Conservation (phyloP, 176 grass and related monocot species). For the Ensete ventricosum region DNA sequence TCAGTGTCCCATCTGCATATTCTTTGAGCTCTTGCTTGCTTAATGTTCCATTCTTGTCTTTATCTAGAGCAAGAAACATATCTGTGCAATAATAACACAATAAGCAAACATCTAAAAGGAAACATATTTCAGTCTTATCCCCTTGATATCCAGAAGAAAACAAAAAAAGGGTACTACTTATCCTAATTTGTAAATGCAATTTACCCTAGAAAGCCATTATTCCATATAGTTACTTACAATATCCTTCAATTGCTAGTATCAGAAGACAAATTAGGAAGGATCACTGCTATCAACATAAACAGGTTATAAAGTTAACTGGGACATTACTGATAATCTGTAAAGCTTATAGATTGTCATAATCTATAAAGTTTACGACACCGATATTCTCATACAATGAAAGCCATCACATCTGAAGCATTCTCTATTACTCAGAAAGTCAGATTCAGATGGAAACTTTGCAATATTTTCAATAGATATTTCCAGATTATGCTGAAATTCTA, state of each 20-base stretch:
- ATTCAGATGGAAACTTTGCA: too few relatives aligned
- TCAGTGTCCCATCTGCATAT: slow-evolving; percentile 97
- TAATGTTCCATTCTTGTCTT: slow-evolving; percentile 90
- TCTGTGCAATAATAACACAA: slow-evolving; percentile 32
- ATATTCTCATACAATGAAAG: too few relatives aligned
- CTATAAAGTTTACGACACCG: too few relatives aligned
- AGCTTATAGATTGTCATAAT: too few relatives aligned
- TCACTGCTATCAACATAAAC: neutral
- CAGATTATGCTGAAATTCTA: neutral
- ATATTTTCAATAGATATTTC: too few relatives aligned
- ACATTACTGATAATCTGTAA: neutral
- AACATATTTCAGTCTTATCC: neutral
- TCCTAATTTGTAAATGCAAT: too few relatives aligned
- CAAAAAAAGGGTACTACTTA: too few relatives aligned
- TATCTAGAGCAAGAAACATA: slow-evolving; percentile 97
- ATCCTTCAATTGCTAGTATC: neutral
- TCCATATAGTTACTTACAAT: neutral
- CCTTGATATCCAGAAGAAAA: neutral
- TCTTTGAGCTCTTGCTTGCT: slow-evolving; percentile 99
- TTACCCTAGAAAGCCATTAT: too few relatives aligned
- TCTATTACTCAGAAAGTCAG: too few relatives aligned
- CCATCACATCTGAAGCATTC: too few relatives aligned
- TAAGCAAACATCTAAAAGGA: neutral
- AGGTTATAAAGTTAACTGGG: neutral
- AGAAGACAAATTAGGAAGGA: neutral